Evolutionary conservation across 306 rosid genomes (phyloP).

Genomic region (Dryas octopetala): DNA sequence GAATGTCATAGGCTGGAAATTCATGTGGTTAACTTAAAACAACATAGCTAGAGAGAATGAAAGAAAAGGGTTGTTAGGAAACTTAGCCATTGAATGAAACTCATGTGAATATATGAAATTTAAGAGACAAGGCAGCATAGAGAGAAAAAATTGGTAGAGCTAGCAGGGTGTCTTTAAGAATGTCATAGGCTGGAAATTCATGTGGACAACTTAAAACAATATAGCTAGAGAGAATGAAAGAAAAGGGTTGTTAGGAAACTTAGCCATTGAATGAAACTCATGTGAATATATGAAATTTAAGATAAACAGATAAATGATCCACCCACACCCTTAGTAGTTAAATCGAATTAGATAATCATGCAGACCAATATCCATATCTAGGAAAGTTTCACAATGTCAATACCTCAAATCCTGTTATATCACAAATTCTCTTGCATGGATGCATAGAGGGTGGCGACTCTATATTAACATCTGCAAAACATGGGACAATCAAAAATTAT

Average conservation of each 20-base stretch:
- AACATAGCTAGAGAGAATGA: background rate
- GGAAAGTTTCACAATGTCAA: background rate
- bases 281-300: background rate
- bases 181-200: background rate
- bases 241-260: background rate
- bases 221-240: background rate
- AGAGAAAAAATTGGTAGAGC: background rate
- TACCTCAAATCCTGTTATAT: constrained; percentile 89
- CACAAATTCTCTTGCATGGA: constrained; percentile 89
- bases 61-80: background rate
- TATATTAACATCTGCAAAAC: constrained; percentile 70
- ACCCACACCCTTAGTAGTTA: background rate
- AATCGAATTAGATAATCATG: background rate
- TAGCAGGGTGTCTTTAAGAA: background rate
- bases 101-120: background rate
- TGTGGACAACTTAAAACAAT: too few species aligned
- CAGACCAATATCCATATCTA: constrained; percentile 9
- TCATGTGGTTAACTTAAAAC: background rate
- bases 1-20: background rate
- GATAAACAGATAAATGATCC: background rate
- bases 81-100: background rate
- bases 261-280: background rate
- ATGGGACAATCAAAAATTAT: constrained; percentile 12
- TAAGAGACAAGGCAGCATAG: background rate
- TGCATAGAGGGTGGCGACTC: constrained; percentile 91